A percentile compares a stretch with the other conserved stretches of the same genome.
phyloP scores from a whole-genome alignment of 2,329 filamentous ascomycete species.

The Diplocarpon mali region DNA sequence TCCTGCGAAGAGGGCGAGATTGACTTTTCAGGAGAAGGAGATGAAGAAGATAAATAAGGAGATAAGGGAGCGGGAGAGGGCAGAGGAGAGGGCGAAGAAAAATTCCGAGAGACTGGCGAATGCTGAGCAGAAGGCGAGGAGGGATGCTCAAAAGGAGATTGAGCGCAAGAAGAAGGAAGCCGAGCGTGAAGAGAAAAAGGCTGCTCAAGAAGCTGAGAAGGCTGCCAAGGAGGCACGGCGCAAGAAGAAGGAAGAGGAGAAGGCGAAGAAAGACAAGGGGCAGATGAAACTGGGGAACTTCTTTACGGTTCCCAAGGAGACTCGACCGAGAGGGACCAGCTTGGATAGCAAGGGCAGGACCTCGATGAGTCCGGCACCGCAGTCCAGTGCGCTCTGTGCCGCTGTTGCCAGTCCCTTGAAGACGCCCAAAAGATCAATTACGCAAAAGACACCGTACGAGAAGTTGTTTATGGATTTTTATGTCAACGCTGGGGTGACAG shows the following conservation, averaged over 20 bases:
- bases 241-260: constrained; percentile 27
- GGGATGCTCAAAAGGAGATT: constrained; percentile 21
- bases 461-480: constrained; percentile 74
- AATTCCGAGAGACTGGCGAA: constrained; percentile 26
- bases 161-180: constrained; percentile 19
- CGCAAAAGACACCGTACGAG: constrained; percentile 41
- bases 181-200: not conserved
- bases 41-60: constrained; percentile 30
- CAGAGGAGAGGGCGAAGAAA: constrained; percentile 26
- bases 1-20: constrained; percentile 18
- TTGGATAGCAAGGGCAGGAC: constrained; percentile 16
- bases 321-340: constrained; percentile 10
- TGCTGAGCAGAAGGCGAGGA: constrained; percentile 26
- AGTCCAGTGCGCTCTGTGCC: constrained; percentile 10
- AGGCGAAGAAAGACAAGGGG: constrained; percentile 34
- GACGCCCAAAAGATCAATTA: constrained; percentile 21
- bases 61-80: constrained; percentile 22
- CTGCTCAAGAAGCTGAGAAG: constrained; percentile 1
- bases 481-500: constrained; percentile 57
- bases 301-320: constrained; percentile 13
- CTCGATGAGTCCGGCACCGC: constrained; percentile 20
- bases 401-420: constrained; percentile 3
- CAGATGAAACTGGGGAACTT: constrained; percentile 30
- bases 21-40: constrained; percentile 23
- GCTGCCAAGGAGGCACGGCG: constrained; percentile 27